phyloP scores from a whole-genome alignment of 2,329 filamentous ascomycete genomes.

The Exophiala calicioides region DNA sequence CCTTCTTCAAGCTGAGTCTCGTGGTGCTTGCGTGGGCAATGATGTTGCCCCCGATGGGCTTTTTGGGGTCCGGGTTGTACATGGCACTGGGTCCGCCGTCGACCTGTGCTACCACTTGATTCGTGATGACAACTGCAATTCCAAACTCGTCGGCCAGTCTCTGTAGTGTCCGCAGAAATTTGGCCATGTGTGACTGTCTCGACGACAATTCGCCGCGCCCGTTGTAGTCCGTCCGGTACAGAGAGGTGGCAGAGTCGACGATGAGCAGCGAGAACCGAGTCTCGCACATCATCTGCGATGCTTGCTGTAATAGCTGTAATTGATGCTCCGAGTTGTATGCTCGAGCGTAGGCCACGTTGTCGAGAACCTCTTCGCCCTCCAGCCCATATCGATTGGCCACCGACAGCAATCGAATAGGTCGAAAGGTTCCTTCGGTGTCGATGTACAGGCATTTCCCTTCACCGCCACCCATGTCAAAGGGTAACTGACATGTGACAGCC shows the following conservation, averaged over 20 bases:
- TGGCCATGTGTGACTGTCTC: constrained; percentile 64
- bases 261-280: constrained; percentile 94
- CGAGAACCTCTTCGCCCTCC: constrained; percentile 93
- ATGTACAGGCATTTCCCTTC: constrained; percentile 99
- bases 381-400: constrained; percentile 94
- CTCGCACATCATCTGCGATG: constrained; percentile 98
- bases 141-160: constrained; percentile 73
- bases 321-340: constrained; percentile 99
- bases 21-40: constrained; percentile 98
- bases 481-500: constrained; percentile 96
- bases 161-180: constrained; percentile 52
- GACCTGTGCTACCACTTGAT: constrained; percentile 97
- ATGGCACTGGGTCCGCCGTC: constrained; percentile 94
- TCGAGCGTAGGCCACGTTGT: constrained; percentile 96
- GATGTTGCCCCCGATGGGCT: constrained; percentile 97
- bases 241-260: constrained; percentile 90
- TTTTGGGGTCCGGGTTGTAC: constrained; percentile 99
- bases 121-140: constrained; percentile 97
- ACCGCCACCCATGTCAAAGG: constrained; percentile 98
- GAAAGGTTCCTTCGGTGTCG: constrained; percentile 95
- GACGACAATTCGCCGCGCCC: constrained; percentile 97
- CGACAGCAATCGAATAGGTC: constrained; percentile 83
- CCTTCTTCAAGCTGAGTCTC: constrained; percentile 91
- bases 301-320: constrained; percentile 89
- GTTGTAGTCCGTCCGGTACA: constrained; percentile 95